Base-by-base conservation (phyloP, 164 flowering plant species). In the Houttuynia cordata region DNA sequence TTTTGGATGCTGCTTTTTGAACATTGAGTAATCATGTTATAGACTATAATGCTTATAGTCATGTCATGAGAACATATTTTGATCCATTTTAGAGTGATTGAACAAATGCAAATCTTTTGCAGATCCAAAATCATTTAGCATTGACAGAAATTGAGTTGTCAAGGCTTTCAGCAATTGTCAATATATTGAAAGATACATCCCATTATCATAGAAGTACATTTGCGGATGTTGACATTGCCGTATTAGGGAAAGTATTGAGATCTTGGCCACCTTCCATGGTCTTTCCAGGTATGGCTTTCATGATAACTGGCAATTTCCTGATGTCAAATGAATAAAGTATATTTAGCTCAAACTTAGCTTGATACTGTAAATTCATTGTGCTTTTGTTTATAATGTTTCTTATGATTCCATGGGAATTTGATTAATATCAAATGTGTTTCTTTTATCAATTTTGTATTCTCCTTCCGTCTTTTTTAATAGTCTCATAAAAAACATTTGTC, bases 171-270 rank as follows among this genome's bases (percentile, higher is more conserved):
- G 86, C 87, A 37, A 67, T 93, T 23, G 67, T 81, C 57, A 83
- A 80, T 65, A 73, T 87, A 66, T 70, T 93, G 67, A 88, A 88
- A 76, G 96, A 93, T 72, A 90, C 97, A 52, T 93, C 99, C 63
- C 93, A 85, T 68, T 93, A 90, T 71, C 99, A 93, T 65, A 59
- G 72, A 64, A 93, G 83, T 71, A 86, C 68, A 74, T 88, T 93
- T 67, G 82, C 91, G 45, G 96, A 88, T 68, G 77, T 52, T 62
- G 99, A 93, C 74, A 76, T 90, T 67, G 72, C 69, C 56, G 75
- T 93, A 81, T 59, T 93, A 71, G 71, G 83, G 68, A 90, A 83
- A 63, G 42, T 87, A 72, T 76, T 93, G 45, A 81, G 73, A 41
- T 64, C 81, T 24, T 93, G 99, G 99, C 91, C 96, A 20, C 42